A percentile compares a stretch with the other conserved stretches of the same genome.
phyloP scores from a whole-genome alignment of 176 grass and related monocot species.

The Hsuehochloa calcarea region DNA sequence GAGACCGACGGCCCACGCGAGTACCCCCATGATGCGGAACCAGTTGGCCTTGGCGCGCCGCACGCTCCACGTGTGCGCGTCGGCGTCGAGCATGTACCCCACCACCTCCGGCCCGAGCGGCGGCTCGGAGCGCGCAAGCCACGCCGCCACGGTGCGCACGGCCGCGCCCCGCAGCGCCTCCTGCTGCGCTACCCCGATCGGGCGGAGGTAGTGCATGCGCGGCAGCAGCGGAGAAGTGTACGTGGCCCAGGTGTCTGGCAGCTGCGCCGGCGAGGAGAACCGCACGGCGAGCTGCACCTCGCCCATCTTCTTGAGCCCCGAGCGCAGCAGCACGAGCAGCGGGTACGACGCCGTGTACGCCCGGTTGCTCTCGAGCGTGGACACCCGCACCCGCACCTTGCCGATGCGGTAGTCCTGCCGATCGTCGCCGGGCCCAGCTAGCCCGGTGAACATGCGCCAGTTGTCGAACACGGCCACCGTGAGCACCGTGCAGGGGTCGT shows the following conservation, averaged over 20 bases:
- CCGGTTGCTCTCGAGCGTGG: conserved; percentile 84
- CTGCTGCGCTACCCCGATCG: conserved; percentile 85
- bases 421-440: conserved; percentile 54
- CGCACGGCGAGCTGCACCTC: conserved; percentile 95
- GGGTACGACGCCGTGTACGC: conserved; percentile 79
- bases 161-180: conserved; percentile 74
- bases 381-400: conserved; percentile 85
- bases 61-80: conserved; percentile 87
- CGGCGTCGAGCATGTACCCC: conserved; percentile 76
- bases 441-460: conserved; percentile 87
- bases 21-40: conserved; percentile 96
- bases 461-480: conserved; percentile 95
- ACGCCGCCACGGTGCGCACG: conserved; percentile 65
- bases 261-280: conserved; percentile 52
- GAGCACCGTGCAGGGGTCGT: conserved; percentile 94
- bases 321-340: conserved; percentile 74
- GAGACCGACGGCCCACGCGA: conserved; percentile 87
- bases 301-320: conserved; percentile 95
- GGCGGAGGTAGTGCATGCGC: conserved; percentile 86
- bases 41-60: conserved; percentile 94
- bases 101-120: conserved; percentile 91
- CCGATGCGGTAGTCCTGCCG: conserved; percentile 84
- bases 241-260: conserved; percentile 82
- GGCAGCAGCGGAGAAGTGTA: conserved; percentile 85
- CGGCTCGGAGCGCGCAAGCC: conserved; percentile 79